A percentile compares a stretch with the other conserved stretches of the same genome.
These are phyloP conservation scores for Asterophora parasitica DNA, from an alignment of 768 basidiomycete species.

Conservation along the genomic window DNA sequence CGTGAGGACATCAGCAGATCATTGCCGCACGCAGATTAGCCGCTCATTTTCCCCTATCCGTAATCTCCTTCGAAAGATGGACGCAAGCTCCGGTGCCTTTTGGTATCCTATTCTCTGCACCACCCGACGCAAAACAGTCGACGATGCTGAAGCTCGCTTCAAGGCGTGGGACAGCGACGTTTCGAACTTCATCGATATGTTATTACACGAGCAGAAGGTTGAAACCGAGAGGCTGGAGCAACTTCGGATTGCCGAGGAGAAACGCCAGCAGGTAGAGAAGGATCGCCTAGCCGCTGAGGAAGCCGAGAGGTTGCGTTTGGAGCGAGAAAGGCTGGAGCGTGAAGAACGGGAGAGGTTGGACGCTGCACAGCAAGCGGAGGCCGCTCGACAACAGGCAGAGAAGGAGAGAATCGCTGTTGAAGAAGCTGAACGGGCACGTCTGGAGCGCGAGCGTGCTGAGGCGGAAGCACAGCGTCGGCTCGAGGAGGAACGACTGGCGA, in stretches of 20 bases:
- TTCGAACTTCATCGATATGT: slow-evolving; percentile 33
- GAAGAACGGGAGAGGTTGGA: slow-evolving; percentile 21
- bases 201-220: slow-evolving; percentile 36
- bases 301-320: slow-evolving; percentile 28
- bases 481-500: slow-evolving; percentile 23
- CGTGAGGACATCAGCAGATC: slow-evolving; percentile 30
- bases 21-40: slow-evolving; percentile 33
- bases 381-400: slow-evolving; percentile 20
- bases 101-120: slow-evolving; percentile 43
- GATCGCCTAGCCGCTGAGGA: slow-evolving; percentile 33
- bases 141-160: slow-evolving; percentile 47
- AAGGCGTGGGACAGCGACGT: slow-evolving; percentile 44
- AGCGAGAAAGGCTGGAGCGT: slow-evolving; percentile 27
- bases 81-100: slow-evolving; percentile 36
- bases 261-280: slow-evolving; percentile 28
- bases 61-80: slow-evolving; percentile 52
- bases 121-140: slow-evolving; percentile 43
- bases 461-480: slow-evolving; percentile 24
- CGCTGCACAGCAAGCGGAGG: slow-evolving; percentile 20
- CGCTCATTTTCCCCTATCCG: slow-evolving; percentile 51
- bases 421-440: slow-evolving; percentile 18
- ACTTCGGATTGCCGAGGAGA: slow-evolving; percentile 29
- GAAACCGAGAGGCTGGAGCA: slow-evolving; percentile 39
- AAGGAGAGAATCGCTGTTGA: slow-evolving; percentile 18
- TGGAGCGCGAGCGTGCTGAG: slow-evolving; percentile 17